Conservation (phyloP, 1,139 yeast species). For the Suhomyces terraborum region DNA sequence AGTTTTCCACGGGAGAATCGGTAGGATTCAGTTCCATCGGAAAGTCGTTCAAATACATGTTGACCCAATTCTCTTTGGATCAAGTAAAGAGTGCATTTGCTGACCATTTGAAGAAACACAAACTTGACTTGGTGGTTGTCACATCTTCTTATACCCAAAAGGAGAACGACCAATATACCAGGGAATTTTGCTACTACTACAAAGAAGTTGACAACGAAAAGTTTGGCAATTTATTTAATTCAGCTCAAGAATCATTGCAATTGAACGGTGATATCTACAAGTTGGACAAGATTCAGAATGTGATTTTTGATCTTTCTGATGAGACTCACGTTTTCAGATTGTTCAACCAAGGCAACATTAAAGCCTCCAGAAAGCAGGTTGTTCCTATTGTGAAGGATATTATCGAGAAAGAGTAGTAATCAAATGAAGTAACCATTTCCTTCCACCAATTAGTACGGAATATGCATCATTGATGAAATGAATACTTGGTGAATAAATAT, state of each 20-base stretch:
- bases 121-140: conserved; percentile 56
- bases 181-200: conserved; percentile 57
- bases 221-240: conserved; percentile 29
- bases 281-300: conserved; percentile 10
- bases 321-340: conserved; percentile 24
- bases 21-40: conserved; percentile 82
- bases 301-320: conserved; percentile 5
- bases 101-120: conserved; percentile 35
- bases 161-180: conserved; percentile 44
- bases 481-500: no score
- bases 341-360: conserved; percentile 55
- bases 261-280: conserved; percentile 19
- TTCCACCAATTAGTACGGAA: no score
- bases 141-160: conserved; percentile 61
- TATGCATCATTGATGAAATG: no score
- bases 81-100: conserved; percentile 43
- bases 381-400: conserved; percentile 58
- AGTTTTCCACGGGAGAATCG: conserved; percentile 36
- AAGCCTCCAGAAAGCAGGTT: conserved; percentile 83
- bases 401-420: conserved; percentile 22
- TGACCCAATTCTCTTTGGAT: conserved; percentile 30
- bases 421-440: no score
- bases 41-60: conserved; percentile 62
- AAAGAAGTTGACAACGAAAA: conserved; percentile 16
- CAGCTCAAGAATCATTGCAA: conserved; percentile 23